Percentiles rank a stretch among this genome's conserved stretches.
Evolutionary conservation across 2,329 filamentous ascomycete genomes (phyloP).

Genomic region (Helicocarpus griseus): DNA sequence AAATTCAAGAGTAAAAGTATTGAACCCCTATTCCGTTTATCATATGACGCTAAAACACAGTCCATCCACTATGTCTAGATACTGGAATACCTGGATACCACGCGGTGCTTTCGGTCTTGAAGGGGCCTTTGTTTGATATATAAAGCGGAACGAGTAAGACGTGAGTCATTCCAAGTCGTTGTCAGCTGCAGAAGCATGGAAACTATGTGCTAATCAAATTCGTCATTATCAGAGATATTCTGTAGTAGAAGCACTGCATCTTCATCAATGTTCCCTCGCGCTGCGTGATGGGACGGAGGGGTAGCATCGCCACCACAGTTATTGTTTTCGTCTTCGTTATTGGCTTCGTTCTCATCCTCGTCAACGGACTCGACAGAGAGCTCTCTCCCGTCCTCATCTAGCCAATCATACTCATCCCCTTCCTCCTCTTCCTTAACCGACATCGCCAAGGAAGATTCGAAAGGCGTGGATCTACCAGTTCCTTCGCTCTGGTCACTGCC

Average conservation of each 20-base stretch:
- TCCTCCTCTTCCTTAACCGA: conserved; percentile 6
- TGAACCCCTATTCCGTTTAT: no score
- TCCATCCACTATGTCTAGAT: no score
- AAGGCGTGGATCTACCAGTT: background rate
- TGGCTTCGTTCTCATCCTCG: conserved; percentile 16
- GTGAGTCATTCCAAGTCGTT: no score
- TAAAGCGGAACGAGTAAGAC: no score
- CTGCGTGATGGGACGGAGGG: background rate
- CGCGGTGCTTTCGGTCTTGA: no score
- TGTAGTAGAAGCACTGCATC: conserved; percentile 1
- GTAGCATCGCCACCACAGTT: conserved; percentile 12
- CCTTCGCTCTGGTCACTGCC: background rate
- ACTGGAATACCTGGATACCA: no score
- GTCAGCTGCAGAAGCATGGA: no score
- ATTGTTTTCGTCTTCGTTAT: conserved; percentile 20
- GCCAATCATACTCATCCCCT: background rate
- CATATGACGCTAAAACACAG: no score
- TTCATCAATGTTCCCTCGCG: background rate
- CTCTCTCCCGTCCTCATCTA: background rate
- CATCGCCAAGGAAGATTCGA: background rate
- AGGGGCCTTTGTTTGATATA: no score
- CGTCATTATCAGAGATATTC: conserved; percentile 2
- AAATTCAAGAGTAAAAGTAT: no score
- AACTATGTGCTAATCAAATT: conserved; percentile 1
- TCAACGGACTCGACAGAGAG: background rate